A percentile compares a stretch with the other conserved stretches of the same genome.
phyloP scores from a whole-genome alignment of 345 rosid genomes.

The Eucalyptus rudis region DNA sequence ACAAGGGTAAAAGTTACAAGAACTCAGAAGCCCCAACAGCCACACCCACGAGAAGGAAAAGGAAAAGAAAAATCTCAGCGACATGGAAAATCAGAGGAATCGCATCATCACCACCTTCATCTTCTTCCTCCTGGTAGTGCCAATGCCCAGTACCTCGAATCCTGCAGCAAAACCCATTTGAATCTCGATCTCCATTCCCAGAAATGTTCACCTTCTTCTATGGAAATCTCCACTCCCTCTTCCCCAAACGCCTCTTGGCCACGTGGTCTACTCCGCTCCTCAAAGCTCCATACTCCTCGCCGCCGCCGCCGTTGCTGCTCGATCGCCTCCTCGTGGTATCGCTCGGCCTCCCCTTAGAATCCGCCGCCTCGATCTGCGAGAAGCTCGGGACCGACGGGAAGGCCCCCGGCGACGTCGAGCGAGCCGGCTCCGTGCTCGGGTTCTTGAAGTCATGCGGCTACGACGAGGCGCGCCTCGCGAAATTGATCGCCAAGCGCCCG shows the following conservation, averaged over 20 bases:
- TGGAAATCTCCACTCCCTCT: background rate
- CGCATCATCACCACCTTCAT: background rate
- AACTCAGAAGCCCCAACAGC: background rate
- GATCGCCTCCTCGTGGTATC: background rate
- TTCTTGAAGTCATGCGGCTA: constrained; percentile 2
- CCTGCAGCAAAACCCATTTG: background rate
- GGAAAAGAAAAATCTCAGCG: background rate
- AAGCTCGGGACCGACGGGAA: background rate
- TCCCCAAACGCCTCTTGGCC: background rate
- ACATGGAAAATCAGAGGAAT: background rate
- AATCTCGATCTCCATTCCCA: background rate
- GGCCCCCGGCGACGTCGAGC: background rate
- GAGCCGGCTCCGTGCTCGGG: background rate
- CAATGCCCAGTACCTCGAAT: background rate
- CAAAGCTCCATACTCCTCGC: background rate
- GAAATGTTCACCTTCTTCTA: background rate
- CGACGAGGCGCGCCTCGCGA: background rate
- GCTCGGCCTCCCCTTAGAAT: background rate
- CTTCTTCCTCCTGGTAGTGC: background rate
- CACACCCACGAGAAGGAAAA: no score
- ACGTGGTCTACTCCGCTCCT: background rate
- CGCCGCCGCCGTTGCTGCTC: background rate
- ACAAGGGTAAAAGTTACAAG: background rate
- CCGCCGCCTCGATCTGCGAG: background rate
- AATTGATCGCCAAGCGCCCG: background rate